These are phyloP conservation scores for Monsonia emarginata DNA, from an alignment of 441 rosid genomes.

Conservation along the genomic window DNA sequence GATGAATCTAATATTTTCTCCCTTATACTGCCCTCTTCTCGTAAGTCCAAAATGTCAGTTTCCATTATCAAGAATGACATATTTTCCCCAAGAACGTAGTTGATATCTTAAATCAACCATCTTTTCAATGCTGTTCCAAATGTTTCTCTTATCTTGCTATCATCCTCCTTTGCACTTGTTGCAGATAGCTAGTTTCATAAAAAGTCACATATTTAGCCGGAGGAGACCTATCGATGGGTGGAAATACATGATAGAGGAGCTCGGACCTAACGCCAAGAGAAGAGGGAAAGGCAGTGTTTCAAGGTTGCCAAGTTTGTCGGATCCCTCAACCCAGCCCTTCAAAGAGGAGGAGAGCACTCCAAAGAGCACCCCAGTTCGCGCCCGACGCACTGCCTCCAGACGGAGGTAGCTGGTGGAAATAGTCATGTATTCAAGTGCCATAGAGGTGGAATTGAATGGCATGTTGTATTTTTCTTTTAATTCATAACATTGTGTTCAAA, in stretches of 20 bases:
- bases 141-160: no score
- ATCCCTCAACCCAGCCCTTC: slow-evolving; percentile 68
- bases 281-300: slow-evolving; percentile 83
- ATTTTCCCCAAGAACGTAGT: no score
- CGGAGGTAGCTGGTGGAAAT: background rate
- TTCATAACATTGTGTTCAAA: no score
- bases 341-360: slow-evolving; percentile 46
- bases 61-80: no score
- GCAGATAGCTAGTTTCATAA: slow-evolving; percentile 91
- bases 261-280: slow-evolving; percentile 79
- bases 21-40: no score
- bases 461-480: no score
- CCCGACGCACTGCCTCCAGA: background rate
- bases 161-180: background rate
- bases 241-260: slow-evolving; percentile 89
- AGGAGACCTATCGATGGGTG: slow-evolving; percentile 89
- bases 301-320: slow-evolving; percentile 65
- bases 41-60: no score
- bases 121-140: no score
- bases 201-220: slow-evolving; percentile 82
- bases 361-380: background rate
- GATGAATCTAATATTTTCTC: no score
- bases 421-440: background rate
- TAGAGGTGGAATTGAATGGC: no score
- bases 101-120: no score